phyloP scores from a whole-genome alignment of 805 yeast species.

The Maudiozyma barnettii region DNA sequence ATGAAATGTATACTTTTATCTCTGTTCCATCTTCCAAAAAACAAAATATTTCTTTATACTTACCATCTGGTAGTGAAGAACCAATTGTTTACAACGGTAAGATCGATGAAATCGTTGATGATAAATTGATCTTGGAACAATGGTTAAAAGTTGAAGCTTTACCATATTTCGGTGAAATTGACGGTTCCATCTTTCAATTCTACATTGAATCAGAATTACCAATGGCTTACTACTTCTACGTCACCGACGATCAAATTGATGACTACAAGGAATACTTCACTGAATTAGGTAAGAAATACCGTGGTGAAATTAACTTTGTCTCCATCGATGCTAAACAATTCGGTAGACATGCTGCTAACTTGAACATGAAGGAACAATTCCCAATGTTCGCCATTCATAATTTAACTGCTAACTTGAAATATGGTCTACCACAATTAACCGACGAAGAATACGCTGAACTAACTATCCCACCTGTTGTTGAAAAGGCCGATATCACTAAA shows the following conservation, averaged over 20 bases:
- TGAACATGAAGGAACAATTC: conserved; percentile 78
- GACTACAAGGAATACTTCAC: conserved; percentile 43
- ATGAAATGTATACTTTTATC: conserved; percentile 57
- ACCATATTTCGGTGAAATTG: conserved; percentile 46
- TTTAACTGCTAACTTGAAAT: conserved; percentile 57
- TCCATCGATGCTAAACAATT: conserved; percentile 73
- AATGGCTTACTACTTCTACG: conserved; percentile 82
- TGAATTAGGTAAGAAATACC: conserved; percentile 59
- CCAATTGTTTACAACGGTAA: conserved; percentile 28
- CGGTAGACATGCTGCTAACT: conserved; percentile 83
- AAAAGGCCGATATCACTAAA: conserved; percentile 44
- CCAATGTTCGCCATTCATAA: conserved; percentile 90
- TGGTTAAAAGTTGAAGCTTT: conserved; percentile 25
- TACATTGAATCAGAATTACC: conserved; percentile 71
- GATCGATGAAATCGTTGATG: conserved; percentile 25
- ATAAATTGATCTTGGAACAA: conserved; percentile 38
- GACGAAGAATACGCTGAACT: conserved; percentile 22
- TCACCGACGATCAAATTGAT: conserved; percentile 55
- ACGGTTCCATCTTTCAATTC: conserved; percentile 65
- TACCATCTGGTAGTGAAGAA: conserved; percentile 23
- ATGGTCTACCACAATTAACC: conserved; percentile 56
- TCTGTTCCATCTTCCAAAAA: conserved; percentile 31
- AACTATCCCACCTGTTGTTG: conserved; percentile 30
- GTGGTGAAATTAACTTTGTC: conserved; percentile 80
- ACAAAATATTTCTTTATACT: conserved; percentile 25